Evolutionary conservation across 2,329 filamentous ascomycete genomes (phyloP), one percentile per base, ranked within the genome.

Genomic region (Trichoderma sp.): DNA sequence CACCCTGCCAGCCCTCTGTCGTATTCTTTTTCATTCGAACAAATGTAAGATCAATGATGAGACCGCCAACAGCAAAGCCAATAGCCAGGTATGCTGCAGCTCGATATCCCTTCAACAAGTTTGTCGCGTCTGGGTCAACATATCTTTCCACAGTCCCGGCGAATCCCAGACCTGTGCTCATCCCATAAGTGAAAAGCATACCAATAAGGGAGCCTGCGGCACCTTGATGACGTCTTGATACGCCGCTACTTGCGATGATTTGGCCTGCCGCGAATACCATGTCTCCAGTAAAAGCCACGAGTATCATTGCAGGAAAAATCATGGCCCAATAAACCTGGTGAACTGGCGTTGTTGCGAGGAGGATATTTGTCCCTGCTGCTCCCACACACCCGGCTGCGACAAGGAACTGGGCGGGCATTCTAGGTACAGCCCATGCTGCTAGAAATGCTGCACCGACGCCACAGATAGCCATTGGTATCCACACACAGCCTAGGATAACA

Each of bases 241-340:
- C 60, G 1, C 43, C 40, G 14, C 60, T 63, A 29, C 60, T 53
- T 14, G 60, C 60, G 1, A 63, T 53, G 14, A 63, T 63, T 53
- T 63, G 60, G 3, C 60, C 60, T 19, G 60, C 60, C 14, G 60
- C 60, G n/a, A 63, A 63, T 16, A 63, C 60, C 60, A 63, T 63
- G n/a, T 63, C 60, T 13, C 60, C 60, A 1, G 60, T 63, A 53
- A 43, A 63, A 8, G 37, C 60, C 1, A 40, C 60, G 14, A 63
- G 40, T 13, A 63, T 27, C 29, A 63, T 63, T 27, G 60, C 60
- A 10, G 60, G 60, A 2, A 53, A 47, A 2, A 63, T 21, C 60
- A 63, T 63, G 8, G 60, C 60, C 60, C 60, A 63, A n/a, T 53
- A 63, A 13, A 14, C n/a, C n/a, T 63, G 60, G 16, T 63, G 60